Evolutionary conservation across 2,329 filamentous ascomycete species (phyloP), one percentile per base, ranked within the genome.

Genomic region (Colletotrichum phormii): DNA sequence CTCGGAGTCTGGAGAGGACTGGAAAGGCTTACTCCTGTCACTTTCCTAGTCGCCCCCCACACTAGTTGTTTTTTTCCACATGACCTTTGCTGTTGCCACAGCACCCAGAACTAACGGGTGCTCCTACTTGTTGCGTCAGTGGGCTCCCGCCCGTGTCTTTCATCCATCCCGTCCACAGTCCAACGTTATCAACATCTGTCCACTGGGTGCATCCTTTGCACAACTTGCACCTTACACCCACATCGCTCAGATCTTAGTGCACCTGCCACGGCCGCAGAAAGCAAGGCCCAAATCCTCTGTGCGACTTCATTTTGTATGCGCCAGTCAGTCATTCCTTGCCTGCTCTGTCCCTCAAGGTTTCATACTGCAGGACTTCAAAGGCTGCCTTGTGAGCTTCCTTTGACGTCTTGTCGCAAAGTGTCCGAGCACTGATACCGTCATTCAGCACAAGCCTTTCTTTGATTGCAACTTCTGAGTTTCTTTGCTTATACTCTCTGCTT

Each of bases 61-160:
- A 70, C 55, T 73, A 63, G 59, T 49, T 73, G 42, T 71, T 72
- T 72, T 64, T 62, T 49, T 13, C 60, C 71, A 62, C 71, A 64
- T 71, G 71, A 73, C 68, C 68, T 64, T 15, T 64, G 42, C 42
- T 76, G 81, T 83, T 83, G 82, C 82, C 81, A 83, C 82, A 73
- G 66, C 71, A 71, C 67, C 71, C 60, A 82, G 81, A 83, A 75
- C 60, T 15, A 76, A 60, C 26, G 60, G 37, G 42, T 51, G 64
- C 31, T 64, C 59, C 79, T 79, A 78, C 75, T 72, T 67, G 77
- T 78, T 81, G 79, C 80, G 79, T 80, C 81, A 81, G 79, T 78
- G 77, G 73, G 26, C 54, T 54, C 42, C 42, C 42, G 42, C 42
- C 42, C 37, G 2, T 42, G 37, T 49, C 42, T 49, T 22, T 49